Evolutionary conservation across 192 early-diverging fungal species (phyloP).

Genomic region (Funneliformis geosporum): DNA sequence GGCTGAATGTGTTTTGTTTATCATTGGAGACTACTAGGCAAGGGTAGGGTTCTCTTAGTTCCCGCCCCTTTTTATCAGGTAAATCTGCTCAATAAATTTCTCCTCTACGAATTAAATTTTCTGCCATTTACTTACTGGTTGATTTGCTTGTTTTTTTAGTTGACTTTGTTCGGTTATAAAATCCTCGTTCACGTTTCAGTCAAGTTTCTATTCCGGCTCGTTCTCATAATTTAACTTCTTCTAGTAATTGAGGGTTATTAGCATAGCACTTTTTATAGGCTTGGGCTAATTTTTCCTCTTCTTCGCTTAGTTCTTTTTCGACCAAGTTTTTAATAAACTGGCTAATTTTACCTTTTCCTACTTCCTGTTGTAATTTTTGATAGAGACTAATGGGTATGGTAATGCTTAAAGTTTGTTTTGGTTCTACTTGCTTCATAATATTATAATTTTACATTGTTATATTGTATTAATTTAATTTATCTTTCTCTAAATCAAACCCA

Average conservation of each 20-base stretch:
- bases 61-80: background rate
- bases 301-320: too few species aligned
- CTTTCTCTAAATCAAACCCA: background rate
- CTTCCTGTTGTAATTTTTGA: too few species aligned
- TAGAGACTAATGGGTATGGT: too few species aligned
- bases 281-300: conserved; percentile 25
- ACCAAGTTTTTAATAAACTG: too few species aligned
- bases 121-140: conserved; percentile 13
- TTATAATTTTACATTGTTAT: too few species aligned
- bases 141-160: too few species aligned
- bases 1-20: conserved; percentile 1
- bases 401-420: too few species aligned
- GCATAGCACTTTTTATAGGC: background rate
- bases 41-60: background rate
- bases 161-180: too few species aligned
- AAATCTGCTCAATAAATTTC: conserved; percentile 25
- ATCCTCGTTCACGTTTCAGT: background rate
- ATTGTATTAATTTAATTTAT: too few species aligned
- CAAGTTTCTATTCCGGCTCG: conserved; percentile 1
- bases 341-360: too few species aligned
- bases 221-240: conserved; percentile 7
- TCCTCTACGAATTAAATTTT: conserved; percentile 14
- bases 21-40: conserved; percentile 3
- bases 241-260: background rate
- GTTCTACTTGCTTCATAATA: background rate